phyloP scores from a whole-genome alignment of 2,329 filamentous ascomycete genomes.

The Endocalyx cinctus region DNA sequence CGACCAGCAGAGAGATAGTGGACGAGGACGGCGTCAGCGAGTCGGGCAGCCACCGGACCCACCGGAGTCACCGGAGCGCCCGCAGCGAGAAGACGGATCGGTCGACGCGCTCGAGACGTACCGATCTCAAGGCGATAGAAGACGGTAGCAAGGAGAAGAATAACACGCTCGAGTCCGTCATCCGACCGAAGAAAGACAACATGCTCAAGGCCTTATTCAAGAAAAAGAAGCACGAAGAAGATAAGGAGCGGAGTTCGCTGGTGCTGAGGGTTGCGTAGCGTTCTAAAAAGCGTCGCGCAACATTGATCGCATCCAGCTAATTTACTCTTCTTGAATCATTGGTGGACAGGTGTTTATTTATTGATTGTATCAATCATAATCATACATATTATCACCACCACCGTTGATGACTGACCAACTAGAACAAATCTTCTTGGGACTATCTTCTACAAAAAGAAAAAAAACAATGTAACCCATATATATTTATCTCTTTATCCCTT shows the following conservation, averaged over 20 bases:
- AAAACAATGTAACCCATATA: too few species aligned
- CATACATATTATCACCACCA: too few species aligned
- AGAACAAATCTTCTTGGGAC: too few species aligned
- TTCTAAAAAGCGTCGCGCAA: too few species aligned
- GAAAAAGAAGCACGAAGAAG: conserved; percentile 43
- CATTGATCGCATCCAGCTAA: too few species aligned
- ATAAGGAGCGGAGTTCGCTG: conserved; percentile 13
- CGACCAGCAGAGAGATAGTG: conserved; percentile 11
- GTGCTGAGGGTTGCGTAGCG: conserved; percentile 6
- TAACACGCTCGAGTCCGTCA: conserved; percentile 31
- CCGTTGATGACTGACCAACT: too few species aligned
- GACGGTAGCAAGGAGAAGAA: conserved; percentile 30
- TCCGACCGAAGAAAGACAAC: conserved; percentile 44
- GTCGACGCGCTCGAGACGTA: conserved; percentile 7
- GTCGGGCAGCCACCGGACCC: conserved; percentile 27
- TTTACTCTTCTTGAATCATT: too few species aligned
- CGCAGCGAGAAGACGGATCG: conserved; percentile 31
- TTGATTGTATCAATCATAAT: too few species aligned
- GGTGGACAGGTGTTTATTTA: too few species aligned
- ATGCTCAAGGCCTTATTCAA: conserved; percentile 58
- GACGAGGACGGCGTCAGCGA: conserved; percentile 29
- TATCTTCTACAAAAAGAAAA: too few species aligned
- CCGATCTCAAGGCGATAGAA: conserved; percentile 28
- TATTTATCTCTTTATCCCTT: too few species aligned
- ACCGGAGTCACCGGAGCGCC: conserved; percentile 26